Evolutionary conservation across 2,329 filamentous ascomycete genomes (phyloP).

Genomic region (Monilinia vaccinii-corymbosi): DNA sequence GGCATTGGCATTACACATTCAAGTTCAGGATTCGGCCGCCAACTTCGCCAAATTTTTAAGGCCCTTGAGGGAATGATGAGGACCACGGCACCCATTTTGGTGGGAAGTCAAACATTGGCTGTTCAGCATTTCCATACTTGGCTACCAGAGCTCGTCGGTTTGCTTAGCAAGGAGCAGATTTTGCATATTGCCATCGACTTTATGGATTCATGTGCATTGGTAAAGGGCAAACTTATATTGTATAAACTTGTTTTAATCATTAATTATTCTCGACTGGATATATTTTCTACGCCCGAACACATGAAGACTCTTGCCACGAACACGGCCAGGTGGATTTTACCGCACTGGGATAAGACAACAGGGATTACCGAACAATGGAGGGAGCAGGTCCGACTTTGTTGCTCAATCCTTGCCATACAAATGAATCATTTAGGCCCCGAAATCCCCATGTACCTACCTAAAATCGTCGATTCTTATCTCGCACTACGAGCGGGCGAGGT

Average conservation of each 20-base stretch:
- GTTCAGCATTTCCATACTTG: conserved; percentile 96
- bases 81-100: conserved; percentile 72
- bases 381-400: conserved; percentile 87
- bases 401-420: conserved; percentile 83
- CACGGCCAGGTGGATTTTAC: conserved; percentile 82
- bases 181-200: conserved; percentile 87
- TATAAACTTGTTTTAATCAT: conserved; percentile 91
- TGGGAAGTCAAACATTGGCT: conserved; percentile 88
- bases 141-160: conserved; percentile 78
- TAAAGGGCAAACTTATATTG: conserved; percentile 82
- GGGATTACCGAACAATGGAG: conserved; percentile 77
- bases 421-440: conserved; percentile 69
- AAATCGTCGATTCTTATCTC: conserved; percentile 82
- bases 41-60: conserved; percentile 81
- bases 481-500: conserved; percentile 53
- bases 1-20: conserved; percentile 75
- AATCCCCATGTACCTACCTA: conserved; percentile 81
- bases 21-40: conserved; percentile 65
- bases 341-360: conserved; percentile 77
- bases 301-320: conserved; percentile 66
- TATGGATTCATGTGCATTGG: conserved; percentile 78
- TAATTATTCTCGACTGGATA: conserved; percentile 73
- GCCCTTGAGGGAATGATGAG: conserved; percentile 84
- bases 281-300: conserved; percentile 74
- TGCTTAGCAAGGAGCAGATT: conserved; percentile 75